Evolutionary conservation across 1,284 basidiomycete genomes (phyloP), one percentile per base, ranked within the genome.

Genomic region (Abortiporus biennis): DNA sequence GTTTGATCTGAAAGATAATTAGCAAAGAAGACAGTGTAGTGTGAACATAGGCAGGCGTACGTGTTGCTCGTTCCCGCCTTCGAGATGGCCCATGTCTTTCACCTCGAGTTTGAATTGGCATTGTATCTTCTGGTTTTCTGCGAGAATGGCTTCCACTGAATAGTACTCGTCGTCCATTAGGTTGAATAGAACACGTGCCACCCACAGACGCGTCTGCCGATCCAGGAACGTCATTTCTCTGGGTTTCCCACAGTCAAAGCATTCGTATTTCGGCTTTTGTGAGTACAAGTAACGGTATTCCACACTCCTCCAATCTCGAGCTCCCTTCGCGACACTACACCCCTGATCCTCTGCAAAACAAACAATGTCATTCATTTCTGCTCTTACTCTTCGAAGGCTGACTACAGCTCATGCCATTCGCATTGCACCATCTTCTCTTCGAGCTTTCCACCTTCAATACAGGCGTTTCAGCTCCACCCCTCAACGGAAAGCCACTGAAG

Each of bases 51-150:
- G n/a, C n/a, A n/a, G 16, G 57, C 78, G 51, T 65, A 87, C 90
- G 61, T 94, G 81, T 54, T 77, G 75, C 40, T 92, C 87, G 38
- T 76, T 76, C 22, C 88, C 85, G 24, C 90, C 88, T 43, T 86
- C 87, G 12, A 94, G 74, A 57, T 92, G 89, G 0, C 92, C 92
- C 69, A 94, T 80, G 38, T 83, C 80, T 3, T 81, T 80, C n/a
- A 94, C 80, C 46, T 86, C 81, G 35, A 86, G 71, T 51, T 86
- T 86, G 71, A 95, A 94, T 2, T 82, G 87, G 58, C 91, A 93
- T 64, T 89, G 85, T 30, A 94, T 72, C 76, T 92, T 94, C 71
- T 93, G 92, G 55, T 93, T 92, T 55, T 92, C 90, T 13, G 91
- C 85, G 16, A 94, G 74, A 48, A 94, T 93, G 3, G 87, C 77